These are phyloP conservation scores for Candida dubliniensis DNA, from an alignment of 1,139 yeast genomes.

Conservation along the genomic window DNA sequence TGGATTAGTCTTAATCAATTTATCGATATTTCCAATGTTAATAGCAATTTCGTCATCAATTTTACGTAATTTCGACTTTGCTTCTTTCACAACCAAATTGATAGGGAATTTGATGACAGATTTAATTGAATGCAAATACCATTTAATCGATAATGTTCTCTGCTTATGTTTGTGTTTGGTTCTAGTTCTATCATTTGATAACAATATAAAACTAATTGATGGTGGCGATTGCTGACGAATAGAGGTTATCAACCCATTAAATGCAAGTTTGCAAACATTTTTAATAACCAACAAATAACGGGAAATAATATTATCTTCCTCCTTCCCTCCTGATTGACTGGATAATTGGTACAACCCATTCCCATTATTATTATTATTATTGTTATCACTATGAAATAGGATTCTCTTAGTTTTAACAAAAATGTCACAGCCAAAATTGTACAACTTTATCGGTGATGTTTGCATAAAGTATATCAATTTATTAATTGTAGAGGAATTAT, in stretches of 20 bases:
- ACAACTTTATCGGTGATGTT: conserved; percentile 29
- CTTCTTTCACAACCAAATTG: conserved; percentile 23
- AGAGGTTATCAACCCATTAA: conserved; percentile 8
- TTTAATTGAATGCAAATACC: conserved; percentile 11
- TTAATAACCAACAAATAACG: conserved; percentile 9
- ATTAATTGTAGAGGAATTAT: conserved; percentile 21
- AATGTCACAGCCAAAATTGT: conserved; percentile 14
- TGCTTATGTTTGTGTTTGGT: no score
- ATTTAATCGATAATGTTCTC: conserved; percentile 1
- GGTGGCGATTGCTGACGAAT: conserved; percentile 14
- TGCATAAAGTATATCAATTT: conserved; percentile 38
- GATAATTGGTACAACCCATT: conserved; percentile 2
- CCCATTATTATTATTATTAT: not conserved
- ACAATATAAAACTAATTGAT: conserved; percentile 12
- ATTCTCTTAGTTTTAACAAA: conserved; percentile 8
- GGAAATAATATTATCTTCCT: conserved; percentile 20
- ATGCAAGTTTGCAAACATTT: conserved; percentile 4
- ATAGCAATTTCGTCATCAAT: conserved; percentile 21
- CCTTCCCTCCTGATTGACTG: conserved; percentile 12
- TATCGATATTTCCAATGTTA: conserved; percentile 25
- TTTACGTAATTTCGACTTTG: conserved; percentile 19
- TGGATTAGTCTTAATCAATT: conserved; percentile 20
- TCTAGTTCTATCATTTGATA: not conserved
- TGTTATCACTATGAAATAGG: not conserved
- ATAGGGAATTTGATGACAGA: conserved; percentile 18